Conservation (phyloP, 176 grass and related monocot genomes). For the Hordeum marinum region DNA sequence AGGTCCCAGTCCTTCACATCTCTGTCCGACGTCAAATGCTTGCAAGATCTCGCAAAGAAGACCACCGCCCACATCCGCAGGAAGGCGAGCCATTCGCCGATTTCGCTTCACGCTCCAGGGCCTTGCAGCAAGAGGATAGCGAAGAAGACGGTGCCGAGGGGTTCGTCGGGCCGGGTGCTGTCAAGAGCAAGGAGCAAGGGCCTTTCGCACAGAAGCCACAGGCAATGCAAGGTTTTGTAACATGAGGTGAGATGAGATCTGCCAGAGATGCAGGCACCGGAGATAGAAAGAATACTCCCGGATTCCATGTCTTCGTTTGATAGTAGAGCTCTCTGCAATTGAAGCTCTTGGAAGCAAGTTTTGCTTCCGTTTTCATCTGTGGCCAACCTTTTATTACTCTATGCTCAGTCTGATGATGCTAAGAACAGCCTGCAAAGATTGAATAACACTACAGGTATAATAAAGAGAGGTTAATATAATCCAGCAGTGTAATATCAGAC, state of each 20-base stretch:
- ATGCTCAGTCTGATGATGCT: neutral
- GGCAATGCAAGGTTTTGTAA: neutral
- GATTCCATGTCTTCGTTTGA: neutral
- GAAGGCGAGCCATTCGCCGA: constrained; percentile 32
- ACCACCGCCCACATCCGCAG: constrained; percentile 24
- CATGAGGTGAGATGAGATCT: neutral
- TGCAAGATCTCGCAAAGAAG: constrained; percentile 51
- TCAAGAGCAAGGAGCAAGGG: constrained; percentile 31
- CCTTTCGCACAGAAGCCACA: constrained; percentile 9
- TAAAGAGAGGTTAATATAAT: neutral
- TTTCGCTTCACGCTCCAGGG: neutral
- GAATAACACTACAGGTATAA: neutral
- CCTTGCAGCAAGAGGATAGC: constrained; percentile 37
- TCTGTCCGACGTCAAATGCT: constrained; percentile 31
- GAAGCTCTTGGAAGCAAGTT: neutral
- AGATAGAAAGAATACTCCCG: neutral
- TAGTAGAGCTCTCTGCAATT: neutral
- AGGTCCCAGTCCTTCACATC: constrained; percentile 65
- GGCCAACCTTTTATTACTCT: neutral
- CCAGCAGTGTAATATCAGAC: neutral
- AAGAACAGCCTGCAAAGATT: neutral
- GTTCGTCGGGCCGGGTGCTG: neutral
- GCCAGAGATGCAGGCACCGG: neutral
- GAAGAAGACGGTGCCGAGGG: constrained; percentile 20
- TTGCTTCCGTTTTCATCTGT: neutral